A percentile compares a stretch with the other conserved stretches of the same genome.
Evolutionary conservation across 805 yeast species (phyloP).

Genomic region (Starmera quercuum): DNA sequence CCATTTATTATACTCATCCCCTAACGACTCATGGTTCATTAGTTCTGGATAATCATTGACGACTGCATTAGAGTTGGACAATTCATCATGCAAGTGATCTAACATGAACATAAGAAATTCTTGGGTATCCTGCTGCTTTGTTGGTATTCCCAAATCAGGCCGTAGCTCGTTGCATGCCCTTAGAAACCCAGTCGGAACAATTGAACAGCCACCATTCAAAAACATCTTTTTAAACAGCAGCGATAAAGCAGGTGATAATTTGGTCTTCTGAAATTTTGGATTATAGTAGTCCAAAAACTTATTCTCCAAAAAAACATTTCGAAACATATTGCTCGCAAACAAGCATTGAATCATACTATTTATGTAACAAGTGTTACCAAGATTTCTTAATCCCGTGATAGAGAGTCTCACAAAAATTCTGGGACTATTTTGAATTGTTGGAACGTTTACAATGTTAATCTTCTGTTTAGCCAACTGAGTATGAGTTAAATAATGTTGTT

Average conservation of each 20-base stretch:
- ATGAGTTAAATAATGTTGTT: not conserved
- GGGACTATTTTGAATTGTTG: constrained; percentile 29
- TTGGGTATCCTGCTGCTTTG: constrained; percentile 77
- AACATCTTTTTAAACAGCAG: constrained; percentile 50
- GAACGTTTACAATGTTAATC: constrained; percentile 17
- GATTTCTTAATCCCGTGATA: constrained; percentile 56
- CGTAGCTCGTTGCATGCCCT: constrained; percentile 42
- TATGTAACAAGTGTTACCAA: constrained; percentile 71
- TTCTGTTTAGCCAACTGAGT: not conserved
- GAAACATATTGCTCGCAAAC: constrained; percentile 45
- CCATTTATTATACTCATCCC: constrained; percentile 57
- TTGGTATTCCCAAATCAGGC: constrained; percentile 63
- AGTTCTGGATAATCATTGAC: constrained; percentile 31
- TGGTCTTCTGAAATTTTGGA: constrained; percentile 18
- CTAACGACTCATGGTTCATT: constrained; percentile 24
- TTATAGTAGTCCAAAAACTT: constrained; percentile 36
- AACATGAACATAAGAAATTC: constrained; percentile 62
- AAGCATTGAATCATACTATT: constrained; percentile 68
- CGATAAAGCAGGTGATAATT: constrained; percentile 43
- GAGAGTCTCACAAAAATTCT: constrained; percentile 34
- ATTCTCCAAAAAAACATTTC: constrained; percentile 39
- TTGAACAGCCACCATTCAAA: constrained; percentile 49
- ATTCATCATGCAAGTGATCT: constrained; percentile 64
- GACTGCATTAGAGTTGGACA: constrained; percentile 32
- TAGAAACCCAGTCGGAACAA: constrained; percentile 60